Conservation (phyloP, 2,329 filamentous ascomycete species). For the Pleomassaria siparia region DNA sequence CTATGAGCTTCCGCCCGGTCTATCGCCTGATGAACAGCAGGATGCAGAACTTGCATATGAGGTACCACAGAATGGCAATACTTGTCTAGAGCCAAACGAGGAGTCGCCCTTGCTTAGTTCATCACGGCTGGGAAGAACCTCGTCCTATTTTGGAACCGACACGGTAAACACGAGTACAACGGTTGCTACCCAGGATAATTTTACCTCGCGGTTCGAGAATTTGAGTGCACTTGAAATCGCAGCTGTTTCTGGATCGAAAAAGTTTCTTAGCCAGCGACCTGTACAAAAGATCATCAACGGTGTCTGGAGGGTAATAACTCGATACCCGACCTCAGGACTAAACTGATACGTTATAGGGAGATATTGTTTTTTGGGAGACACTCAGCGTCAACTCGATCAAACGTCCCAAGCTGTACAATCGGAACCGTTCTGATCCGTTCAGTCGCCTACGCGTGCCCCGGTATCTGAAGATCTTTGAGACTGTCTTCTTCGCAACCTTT, state of each 20-base stretch:
- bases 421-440: slow-evolving; percentile 46
- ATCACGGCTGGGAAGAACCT: slow-evolving; percentile 6
- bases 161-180: slow-evolving; percentile 16
- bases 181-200: slow-evolving; percentile 54
- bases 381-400: slow-evolving; percentile 74
- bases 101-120: slow-evolving; percentile 35
- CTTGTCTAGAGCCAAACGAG: slow-evolving; percentile 13
- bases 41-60: slow-evolving; percentile 5
- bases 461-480: slow-evolving; percentile 83
- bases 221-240: slow-evolving; percentile 88
- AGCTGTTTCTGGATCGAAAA: slow-evolving; percentile 77
- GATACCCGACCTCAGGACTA: neutral
- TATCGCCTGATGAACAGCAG: slow-evolving; percentile 13
- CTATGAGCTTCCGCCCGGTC: slow-evolving; percentile 63
- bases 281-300: slow-evolving; percentile 83
- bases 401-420: slow-evolving; percentile 74
- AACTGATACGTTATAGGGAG: slow-evolving; percentile 53
- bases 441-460: slow-evolving; percentile 76
- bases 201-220: slow-evolving; percentile 71
- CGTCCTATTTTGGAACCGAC: slow-evolving; percentile 33
- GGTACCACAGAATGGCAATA: slow-evolving; percentile 13
- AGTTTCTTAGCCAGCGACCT: slow-evolving; percentile 76
- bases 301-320: slow-evolving; percentile 61
- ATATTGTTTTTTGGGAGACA: slow-evolving; percentile 84
- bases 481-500: slow-evolving; percentile 76